Percentiles rank a stretch among this genome's conserved stretches.
Conservation (phyloP, 345 rosid species). For the Melastoma malabathricum region DNA sequence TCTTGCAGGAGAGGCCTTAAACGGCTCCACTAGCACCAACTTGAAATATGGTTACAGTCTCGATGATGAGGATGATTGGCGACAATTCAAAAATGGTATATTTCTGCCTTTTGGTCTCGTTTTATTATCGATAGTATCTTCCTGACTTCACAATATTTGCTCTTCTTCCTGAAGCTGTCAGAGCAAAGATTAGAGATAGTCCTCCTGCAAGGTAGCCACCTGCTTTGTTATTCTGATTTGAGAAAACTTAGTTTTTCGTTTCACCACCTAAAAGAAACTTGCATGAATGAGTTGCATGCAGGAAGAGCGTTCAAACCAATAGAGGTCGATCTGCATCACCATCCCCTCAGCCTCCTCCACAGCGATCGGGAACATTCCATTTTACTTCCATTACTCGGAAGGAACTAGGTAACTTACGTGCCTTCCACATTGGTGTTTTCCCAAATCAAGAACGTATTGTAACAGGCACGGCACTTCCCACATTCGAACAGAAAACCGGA, state of each 20-base stretch:
- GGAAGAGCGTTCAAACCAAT: constrained; percentile 18
- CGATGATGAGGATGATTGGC: constrained; percentile 19
- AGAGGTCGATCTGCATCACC: constrained; percentile 57
- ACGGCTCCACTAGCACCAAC: constrained; percentile 35
- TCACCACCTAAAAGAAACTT: neutral
- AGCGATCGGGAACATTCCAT: constrained; percentile 61
- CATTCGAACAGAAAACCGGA: constrained; percentile 41
- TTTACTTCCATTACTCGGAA: constrained; percentile 56
- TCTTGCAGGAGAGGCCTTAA: constrained; percentile 70
- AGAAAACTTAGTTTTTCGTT: too few relatives aligned
- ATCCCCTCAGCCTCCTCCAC: constrained; percentile 36
- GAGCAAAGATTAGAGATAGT: constrained; percentile 38
- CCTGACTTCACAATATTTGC: constrained; percentile 15
- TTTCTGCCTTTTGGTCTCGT: constrained; percentile 1
- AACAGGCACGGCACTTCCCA: neutral
- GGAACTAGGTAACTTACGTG: constrained; percentile 34
- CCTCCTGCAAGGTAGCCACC: constrained; percentile 37
- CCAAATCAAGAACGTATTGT: neutral
- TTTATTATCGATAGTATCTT: neutral
- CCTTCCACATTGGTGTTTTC: too few relatives aligned
- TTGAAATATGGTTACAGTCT: constrained; percentile 19
- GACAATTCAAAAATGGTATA: constrained; percentile 59
- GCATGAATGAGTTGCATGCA: neutral
- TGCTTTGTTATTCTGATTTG: neutral
- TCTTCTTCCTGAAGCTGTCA: constrained; percentile 38